Percentiles rank a stretch among this genome's conserved stretches.
Evolutionary conservation across 805 yeast genomes (phyloP).

Genomic region (Lipomyces sp.): DNA sequence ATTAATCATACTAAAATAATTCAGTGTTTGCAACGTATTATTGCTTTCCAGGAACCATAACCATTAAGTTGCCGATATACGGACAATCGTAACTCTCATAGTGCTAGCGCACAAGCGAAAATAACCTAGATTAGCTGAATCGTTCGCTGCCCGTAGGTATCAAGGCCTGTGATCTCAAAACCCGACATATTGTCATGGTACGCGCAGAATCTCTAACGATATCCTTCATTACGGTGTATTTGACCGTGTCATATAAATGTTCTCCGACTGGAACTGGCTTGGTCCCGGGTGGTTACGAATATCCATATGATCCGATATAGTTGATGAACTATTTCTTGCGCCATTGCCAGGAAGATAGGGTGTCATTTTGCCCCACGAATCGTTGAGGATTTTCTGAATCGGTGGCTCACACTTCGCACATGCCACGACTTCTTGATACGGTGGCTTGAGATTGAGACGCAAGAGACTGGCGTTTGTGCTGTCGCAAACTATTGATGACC

Average conservation of each 20-base stretch:
- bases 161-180: background rate
- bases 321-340: background rate
- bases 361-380: background rate
- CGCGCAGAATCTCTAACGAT: background rate
- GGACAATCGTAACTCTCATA: no score
- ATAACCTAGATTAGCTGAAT: no score
- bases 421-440: background rate
- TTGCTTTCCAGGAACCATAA: background rate
- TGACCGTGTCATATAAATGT: background rate
- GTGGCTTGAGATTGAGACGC: background rate
- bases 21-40: background rate
- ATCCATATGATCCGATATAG: background rate
- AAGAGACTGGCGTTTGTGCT: background rate
- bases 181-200: background rate
- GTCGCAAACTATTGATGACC: background rate
- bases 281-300: background rate
- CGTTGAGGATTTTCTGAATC: background rate
- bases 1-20: background rate
- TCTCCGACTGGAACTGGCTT: background rate
- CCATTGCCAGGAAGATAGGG: background rate
- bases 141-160: background rate
- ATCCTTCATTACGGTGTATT: background rate
- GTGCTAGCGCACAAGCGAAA: no score
- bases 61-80: no score
- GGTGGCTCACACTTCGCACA: background rate